Percentiles rank a stretch among this genome's conserved stretches.
These are phyloP conservation scores for Coelastrella sp. DNA, from an alignment of 139 green algal species.

Conservation along the genomic window DNA sequence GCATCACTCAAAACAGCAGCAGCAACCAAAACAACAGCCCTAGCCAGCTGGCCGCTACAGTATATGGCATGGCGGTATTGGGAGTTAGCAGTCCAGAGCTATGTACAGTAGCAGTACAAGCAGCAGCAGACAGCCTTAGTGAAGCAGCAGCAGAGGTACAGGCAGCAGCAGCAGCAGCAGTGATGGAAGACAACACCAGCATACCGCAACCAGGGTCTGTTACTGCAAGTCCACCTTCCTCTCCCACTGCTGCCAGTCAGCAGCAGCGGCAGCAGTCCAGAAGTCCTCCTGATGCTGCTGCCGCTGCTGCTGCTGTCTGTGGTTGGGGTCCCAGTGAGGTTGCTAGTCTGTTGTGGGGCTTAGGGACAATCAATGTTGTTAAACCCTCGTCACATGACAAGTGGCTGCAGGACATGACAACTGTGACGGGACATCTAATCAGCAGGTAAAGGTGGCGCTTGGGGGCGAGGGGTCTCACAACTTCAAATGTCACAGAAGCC, in stretches of 20 bases:
- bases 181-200: too few relatives aligned
- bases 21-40: not conserved
- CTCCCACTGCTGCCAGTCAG: not conserved
- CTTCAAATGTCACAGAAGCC: too few relatives aligned
- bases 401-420: constrained; percentile 18
- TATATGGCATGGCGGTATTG: constrained; percentile 34
- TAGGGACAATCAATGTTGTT: constrained; percentile 5
- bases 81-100: constrained; percentile 1
- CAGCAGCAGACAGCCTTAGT: not conserved
- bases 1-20: constrained; percentile 4
- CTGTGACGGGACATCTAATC: not conserved
- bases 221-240: too few relatives aligned
- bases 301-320: not conserved
- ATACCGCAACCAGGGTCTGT: not conserved
- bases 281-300: not conserved
- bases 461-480: too few relatives aligned
- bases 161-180: not conserved
- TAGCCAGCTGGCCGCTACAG: constrained; percentile 11
- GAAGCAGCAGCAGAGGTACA: constrained; percentile 1
- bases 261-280: constrained; percentile 17
- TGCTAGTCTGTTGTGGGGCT: constrained; percentile 40
- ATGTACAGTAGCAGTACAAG: not conserved
- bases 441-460: too few relatives aligned
- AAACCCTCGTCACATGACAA: too few relatives aligned
- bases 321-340: constrained; percentile 25